These are phyloP conservation scores for Phaffia australis DNA, from an alignment of 768 basidiomycete species.

Conservation along the genomic window DNA sequence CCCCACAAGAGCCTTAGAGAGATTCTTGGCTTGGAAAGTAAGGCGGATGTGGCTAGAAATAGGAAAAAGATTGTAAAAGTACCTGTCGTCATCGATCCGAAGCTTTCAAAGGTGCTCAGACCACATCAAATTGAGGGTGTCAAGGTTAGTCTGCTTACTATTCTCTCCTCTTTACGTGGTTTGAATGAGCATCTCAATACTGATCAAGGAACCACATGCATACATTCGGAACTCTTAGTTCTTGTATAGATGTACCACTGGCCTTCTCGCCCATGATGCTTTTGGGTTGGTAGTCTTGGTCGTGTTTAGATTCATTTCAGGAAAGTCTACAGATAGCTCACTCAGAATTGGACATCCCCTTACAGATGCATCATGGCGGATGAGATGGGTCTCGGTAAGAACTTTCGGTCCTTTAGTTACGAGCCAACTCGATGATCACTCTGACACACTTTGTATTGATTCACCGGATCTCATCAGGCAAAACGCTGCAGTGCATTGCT, in stretches of 20 bases:
- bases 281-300: constrained; percentile 37
- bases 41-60: constrained; percentile 41
- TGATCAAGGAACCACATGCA: not conserved
- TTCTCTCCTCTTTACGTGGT: not conserved
- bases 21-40: constrained; percentile 58
- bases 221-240: constrained; percentile 50
- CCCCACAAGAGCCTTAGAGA: constrained; percentile 84
- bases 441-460: not conserved
- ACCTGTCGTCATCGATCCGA: constrained; percentile 91
- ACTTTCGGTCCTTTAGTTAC: not conserved
- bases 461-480: constrained; percentile 40
- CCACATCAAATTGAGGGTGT: constrained; percentile 99
- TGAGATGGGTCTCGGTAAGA: constrained; percentile 82
- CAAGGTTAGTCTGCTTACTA: constrained; percentile 49
- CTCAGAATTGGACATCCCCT: constrained; percentile 35
- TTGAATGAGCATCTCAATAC: not conserved
- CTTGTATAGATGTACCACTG: constrained; percentile 86
- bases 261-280: constrained; percentile 81
- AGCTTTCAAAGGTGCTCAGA: constrained; percentile 70
- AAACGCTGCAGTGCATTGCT: constrained; percentile 92
- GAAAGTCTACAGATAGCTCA: constrained; percentile 46
- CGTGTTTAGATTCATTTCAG: constrained; percentile 49
- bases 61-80: constrained; percentile 63
- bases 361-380: constrained; percentile 95
- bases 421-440: not conserved